Evolutionary conservation across 73 alveolate species (phyloP), one percentile per base, ranked within the genome.

Genomic region (Strombidium stylifer): DNA sequence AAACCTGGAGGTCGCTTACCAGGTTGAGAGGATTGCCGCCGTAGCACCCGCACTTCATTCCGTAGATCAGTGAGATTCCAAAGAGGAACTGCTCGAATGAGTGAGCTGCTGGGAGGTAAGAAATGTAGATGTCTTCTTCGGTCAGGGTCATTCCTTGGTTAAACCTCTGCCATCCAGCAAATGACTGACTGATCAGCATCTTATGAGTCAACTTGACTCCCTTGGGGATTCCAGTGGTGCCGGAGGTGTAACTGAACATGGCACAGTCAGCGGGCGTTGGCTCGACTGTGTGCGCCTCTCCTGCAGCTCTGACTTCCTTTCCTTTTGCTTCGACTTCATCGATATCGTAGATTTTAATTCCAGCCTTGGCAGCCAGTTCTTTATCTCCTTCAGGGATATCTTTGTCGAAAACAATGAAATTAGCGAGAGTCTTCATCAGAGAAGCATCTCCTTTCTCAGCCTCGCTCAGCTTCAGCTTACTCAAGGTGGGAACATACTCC

Each of bases 201-300:
- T 37, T 15, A 24, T 60, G 74, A 10, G 61, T 6, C 3, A 60
- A 1, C 35, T 14, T 60, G n/a, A 60, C 74, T 20, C 46, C 74
- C 26, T 86, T 86, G 21, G 96, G 89, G 35, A 32, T 60, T 4
- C 94, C 94, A 46, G 93, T 84, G 28, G 91, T 76, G 5, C 96
- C 96, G 31, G 85, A 55, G 19, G 96, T 84, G 57, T 76, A 86
- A 56, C 73, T 46, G 46, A 86, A 55, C 39, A 89, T 84, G 39
- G 49, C 48, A 10, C 70, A 26, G 0, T 74, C 32, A 0, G 53
- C 85, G 19, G 93, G 87, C 30, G 34, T 53, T 15, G 85, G 87
- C 21, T 50, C 69, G 2, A n/a, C n/a, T n/a, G n/a, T n/a, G n/a
- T n/a, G n/a, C n/a, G n/a, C 15, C 23, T 37, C 48, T 21, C 35